Percentiles rank a stretch among this genome's conserved stretches.
Evolutionary conservation across 1,139 yeast species (phyloP).

Genomic region (Zygosaccharomyces sapae): DNA sequence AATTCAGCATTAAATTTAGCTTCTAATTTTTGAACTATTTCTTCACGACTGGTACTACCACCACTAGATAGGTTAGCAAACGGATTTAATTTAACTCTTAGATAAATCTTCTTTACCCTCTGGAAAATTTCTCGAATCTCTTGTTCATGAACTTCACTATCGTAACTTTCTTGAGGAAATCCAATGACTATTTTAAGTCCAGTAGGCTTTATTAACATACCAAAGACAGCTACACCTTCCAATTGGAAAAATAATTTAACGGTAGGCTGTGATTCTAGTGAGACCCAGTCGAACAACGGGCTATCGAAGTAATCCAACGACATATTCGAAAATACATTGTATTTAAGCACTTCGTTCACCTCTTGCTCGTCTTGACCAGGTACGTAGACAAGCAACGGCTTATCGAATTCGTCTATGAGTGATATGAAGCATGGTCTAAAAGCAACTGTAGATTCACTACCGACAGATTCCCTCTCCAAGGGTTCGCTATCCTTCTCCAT

Average conservation of each 20-base stretch:
- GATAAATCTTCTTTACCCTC: slow-evolving; percentile 25
- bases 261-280: slow-evolving; percentile 15
- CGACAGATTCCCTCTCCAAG: not conserved
- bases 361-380: slow-evolving; percentile 18
- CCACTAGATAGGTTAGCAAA: slow-evolving; percentile 15
- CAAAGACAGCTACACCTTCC: slow-evolving; percentile 32
- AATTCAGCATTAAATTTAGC: slow-evolving; percentile 16
- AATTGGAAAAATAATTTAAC: slow-evolving; percentile 28
- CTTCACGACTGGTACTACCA: slow-evolving; percentile 9
- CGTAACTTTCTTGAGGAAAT: slow-evolving; percentile 14
- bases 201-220: slow-evolving; percentile 28
- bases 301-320: slow-evolving; percentile 35
- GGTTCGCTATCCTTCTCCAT: not conserved
- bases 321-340: slow-evolving; percentile 32
- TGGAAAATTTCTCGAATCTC: slow-evolving; percentile 22
- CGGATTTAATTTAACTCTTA: slow-evolving; percentile 31
- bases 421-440: slow-evolving; percentile 27
- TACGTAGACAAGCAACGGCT: slow-evolving; percentile 28
- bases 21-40: slow-evolving; percentile 14
- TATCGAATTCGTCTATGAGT: slow-evolving; percentile 25
- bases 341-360: slow-evolving; percentile 27
- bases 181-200: slow-evolving; percentile 33
- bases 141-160: slow-evolving; percentile 13
- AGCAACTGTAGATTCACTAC: not conserved
- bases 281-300: slow-evolving; percentile 25